phyloP scores from a whole-genome alignment of 2,329 filamentous ascomycete species.

The Phialophora macrospora region DNA sequence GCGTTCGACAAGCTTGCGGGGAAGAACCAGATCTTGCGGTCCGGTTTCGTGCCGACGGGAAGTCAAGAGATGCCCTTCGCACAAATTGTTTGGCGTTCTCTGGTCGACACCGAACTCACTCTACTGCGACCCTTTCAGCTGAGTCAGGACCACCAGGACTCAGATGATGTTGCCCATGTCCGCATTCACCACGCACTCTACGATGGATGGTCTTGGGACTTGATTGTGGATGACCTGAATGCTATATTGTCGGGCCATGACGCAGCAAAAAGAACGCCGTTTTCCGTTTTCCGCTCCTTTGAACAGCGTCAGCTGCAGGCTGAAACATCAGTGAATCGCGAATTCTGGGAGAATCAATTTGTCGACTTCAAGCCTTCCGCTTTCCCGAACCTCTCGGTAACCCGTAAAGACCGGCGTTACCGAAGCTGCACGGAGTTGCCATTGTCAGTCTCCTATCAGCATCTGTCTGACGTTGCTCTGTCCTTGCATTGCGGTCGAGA shows the following conservation, averaged over 20 bases:
- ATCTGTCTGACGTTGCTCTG: slow-evolving; percentile 48
- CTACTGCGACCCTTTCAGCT: slow-evolving; percentile 66
- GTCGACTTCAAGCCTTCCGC: slow-evolving; percentile 58
- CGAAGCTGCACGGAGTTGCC: slow-evolving; percentile 32
- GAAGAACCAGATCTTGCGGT: slow-evolving; percentile 70
- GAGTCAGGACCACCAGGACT: background rate
- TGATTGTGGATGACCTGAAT: slow-evolving; percentile 71
- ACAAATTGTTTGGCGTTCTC: slow-evolving; percentile 67
- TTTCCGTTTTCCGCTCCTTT: slow-evolving; percentile 62
- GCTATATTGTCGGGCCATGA: slow-evolving; percentile 51
- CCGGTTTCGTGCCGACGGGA: slow-evolving; percentile 68
- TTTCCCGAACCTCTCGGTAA: slow-evolving; percentile 53
- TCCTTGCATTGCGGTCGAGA: slow-evolving; percentile 64
- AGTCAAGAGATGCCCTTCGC: slow-evolving; percentile 56
- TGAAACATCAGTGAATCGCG: slow-evolving; percentile 1
- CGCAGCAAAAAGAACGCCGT: slow-evolving; percentile 59
- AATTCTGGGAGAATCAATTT: slow-evolving; percentile 73
- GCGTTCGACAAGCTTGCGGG: slow-evolving; percentile 59
- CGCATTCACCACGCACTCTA: slow-evolving; percentile 83
- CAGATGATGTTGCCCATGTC: slow-evolving; percentile 49
- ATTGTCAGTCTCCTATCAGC: slow-evolving; percentile 43
- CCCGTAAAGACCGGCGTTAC: background rate
- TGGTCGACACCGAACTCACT: slow-evolving; percentile 45
- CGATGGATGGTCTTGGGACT: slow-evolving; percentile 90
- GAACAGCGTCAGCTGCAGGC: slow-evolving; percentile 41